phyloP scores from a whole-genome alignment of 2,329 filamentous ascomycete genomes.

The Furcasterigmium sp. region DNA sequence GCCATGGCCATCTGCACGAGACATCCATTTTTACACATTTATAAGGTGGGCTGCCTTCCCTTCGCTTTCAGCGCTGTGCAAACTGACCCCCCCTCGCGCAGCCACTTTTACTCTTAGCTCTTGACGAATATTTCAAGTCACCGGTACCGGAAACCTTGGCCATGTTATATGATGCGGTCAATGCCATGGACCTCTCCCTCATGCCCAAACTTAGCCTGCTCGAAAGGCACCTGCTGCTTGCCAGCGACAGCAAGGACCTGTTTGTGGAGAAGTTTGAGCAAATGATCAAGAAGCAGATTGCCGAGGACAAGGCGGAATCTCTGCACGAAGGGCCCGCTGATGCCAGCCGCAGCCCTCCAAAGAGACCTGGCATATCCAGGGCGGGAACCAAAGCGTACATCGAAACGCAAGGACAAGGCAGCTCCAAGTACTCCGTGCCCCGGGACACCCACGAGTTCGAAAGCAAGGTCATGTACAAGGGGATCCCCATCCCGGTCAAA shows the following conservation, averaged over 20 bases:
- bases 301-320: constrained; percentile 51
- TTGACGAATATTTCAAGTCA: constrained; percentile 95
- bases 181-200: constrained; percentile 92
- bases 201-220: constrained; percentile 82
- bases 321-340: constrained; percentile 37
- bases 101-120: constrained; percentile 81
- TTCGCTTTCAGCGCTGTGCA: not conserved
- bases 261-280: constrained; percentile 97
- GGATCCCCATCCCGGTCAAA: constrained; percentile 94
- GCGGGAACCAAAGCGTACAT: constrained; percentile 60
- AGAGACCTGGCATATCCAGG: constrained; percentile 46
- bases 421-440: constrained; percentile 68
- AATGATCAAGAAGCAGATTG: constrained; percentile 80
- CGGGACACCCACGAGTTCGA: constrained; percentile 98
- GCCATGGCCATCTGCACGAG: constrained; percentile 98
- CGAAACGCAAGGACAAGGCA: constrained; percentile 41
- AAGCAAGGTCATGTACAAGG: constrained; percentile 91
- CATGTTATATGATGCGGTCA: constrained; percentile 86
- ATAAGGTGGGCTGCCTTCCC: constrained; percentile 61
- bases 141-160: constrained; percentile 84
- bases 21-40: constrained; percentile 96
- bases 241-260: constrained; percentile 89
- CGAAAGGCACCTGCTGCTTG: constrained; percentile 80
- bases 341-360: constrained; percentile 41
- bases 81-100: constrained; percentile 25